phyloP scores from a whole-genome alignment of 208 protist genomes.

The Herpetomonas samuelpessoai region DNA sequence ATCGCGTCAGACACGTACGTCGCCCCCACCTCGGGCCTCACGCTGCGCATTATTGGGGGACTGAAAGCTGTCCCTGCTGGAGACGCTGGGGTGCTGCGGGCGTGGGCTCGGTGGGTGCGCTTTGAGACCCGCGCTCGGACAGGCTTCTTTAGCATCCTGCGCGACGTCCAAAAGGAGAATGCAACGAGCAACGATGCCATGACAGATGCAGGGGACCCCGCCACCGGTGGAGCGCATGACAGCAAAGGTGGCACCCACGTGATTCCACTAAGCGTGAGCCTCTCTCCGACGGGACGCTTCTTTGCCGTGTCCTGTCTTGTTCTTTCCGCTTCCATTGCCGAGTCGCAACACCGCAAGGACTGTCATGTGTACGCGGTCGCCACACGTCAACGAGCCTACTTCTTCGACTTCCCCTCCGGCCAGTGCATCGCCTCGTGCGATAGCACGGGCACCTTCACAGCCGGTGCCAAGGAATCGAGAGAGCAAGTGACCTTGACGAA shows the following conservation, averaged over 20 bases:
- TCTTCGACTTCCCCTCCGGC: neutral
- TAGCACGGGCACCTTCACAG: slow-evolving; percentile 15
- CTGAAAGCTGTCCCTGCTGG: slow-evolving; percentile 20
- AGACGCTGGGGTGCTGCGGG: slow-evolving; percentile 25
- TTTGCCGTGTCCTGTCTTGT: slow-evolving; percentile 32
- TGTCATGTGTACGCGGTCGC: neutral
- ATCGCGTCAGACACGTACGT: neutral
- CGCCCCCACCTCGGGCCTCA: slow-evolving; percentile 7
- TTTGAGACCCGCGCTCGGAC: slow-evolving; percentile 58
- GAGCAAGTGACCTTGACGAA: too few species aligned
- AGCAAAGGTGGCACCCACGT: slow-evolving; percentile 10
- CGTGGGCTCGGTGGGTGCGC: slow-evolving; percentile 44
- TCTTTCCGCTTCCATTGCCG: neutral
- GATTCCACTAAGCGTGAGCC: slow-evolving; percentile 31
- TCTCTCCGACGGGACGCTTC: slow-evolving; percentile 37
- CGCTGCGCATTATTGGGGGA: slow-evolving; percentile 49
- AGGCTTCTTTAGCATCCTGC: slow-evolving; percentile 57
- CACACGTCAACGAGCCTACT: neutral
- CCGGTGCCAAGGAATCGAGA: too few species aligned
- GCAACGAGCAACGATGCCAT: neutral
- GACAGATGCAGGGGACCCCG: neutral
- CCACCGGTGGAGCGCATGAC: too few species aligned
- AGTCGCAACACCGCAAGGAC: neutral
- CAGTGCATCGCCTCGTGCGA: neutral
- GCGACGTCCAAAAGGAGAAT: slow-evolving; percentile 25